Conservation (phyloP, 1,284 basidiomycete genomes). For the Sanghuangporus baumii region DNA sequence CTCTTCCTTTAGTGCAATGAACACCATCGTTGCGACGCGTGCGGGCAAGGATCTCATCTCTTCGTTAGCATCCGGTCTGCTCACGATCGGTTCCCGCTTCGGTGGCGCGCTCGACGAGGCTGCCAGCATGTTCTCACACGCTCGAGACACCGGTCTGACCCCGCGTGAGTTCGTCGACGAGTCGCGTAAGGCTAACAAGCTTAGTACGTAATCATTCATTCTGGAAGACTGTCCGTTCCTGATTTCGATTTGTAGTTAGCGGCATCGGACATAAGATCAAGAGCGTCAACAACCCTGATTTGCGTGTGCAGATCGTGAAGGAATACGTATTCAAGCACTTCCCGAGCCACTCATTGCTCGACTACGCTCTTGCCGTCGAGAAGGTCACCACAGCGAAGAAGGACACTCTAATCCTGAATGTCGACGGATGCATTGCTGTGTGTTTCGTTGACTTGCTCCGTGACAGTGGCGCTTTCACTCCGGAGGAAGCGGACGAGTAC, state of each 20-base stretch:
- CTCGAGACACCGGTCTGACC: conserved; percentile 86
- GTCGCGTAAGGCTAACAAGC: conserved; percentile 93
- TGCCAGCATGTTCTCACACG: conserved; percentile 91
- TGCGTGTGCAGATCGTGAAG: conserved; percentile 97
- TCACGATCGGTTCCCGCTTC: conserved; percentile 98
- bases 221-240: not conserved
- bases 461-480: conserved; percentile 91
- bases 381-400: conserved; percentile 98
- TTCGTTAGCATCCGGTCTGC: conserved; percentile 90
- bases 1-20: conserved; percentile 78
- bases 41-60: conserved; percentile 99
- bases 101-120: conserved; percentile 99
- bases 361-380: conserved; percentile 98
- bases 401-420: conserved; percentile 94
- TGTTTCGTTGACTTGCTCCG: conserved; percentile 96
- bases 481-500: conserved; percentile 97
- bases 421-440: conserved; percentile 96
- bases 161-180: conserved; percentile 97
- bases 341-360: conserved; percentile 87
- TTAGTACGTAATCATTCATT: conserved; percentile 52
- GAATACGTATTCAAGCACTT: conserved; percentile 96
- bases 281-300: conserved; percentile 95
- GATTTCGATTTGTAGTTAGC: conserved; percentile 51
- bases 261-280: conserved; percentile 99
- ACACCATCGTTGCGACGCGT: conserved; percentile 98